Base-by-base conservation (phyloP, 345 rosid genomes). In the Eucalyptus pauciflora region DNA sequence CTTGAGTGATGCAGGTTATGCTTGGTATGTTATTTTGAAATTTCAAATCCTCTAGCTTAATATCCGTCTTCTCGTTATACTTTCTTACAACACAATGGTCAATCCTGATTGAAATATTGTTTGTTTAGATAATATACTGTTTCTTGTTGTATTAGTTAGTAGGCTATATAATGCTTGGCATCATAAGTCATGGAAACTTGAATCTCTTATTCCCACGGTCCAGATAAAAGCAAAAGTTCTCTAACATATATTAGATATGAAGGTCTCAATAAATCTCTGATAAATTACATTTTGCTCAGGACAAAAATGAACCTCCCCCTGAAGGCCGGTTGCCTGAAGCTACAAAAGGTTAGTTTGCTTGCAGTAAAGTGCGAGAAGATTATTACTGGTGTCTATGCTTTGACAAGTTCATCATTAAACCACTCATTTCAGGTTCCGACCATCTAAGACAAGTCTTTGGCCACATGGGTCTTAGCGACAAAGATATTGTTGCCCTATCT, bases 321-420 rank as follows among this genome's bases (percentile, higher is more conserved):
- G 98, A 97, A 88, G 99, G 99, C 51, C 96, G 99, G 62, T 90
- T 97, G n/a, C 99, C 99, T 50, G 91, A 94, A 86, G 98, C 98
- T 80, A 93, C 95, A 24, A 91, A 97, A 90, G 99, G 99, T 96
- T 5, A 22, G 89, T 79, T 31, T 43, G 15, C 60, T 37, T 71
- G 46, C 46, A 18, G 46, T 41, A 71, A 71, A 71, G 83, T 20
- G 83, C 27, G 8, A 71, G 5, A 76, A 71, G 27, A 18, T 71
- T 18, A 37, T 37, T 37, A 37, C 46, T 37, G 48, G 83, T 20
- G 15, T 20, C 46, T 37, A 20, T 5, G 83, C 83, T 18, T 76
- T 24, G 27, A 76, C 43, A 45, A 76, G 22, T 69, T n/a, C 15
- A 24, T 25, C 3, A 7, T 58, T 62, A 64, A 64, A 37, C 48